phyloP scores from a whole-genome alignment of 129 eudicot genomes.

The Apium graveolens region DNA sequence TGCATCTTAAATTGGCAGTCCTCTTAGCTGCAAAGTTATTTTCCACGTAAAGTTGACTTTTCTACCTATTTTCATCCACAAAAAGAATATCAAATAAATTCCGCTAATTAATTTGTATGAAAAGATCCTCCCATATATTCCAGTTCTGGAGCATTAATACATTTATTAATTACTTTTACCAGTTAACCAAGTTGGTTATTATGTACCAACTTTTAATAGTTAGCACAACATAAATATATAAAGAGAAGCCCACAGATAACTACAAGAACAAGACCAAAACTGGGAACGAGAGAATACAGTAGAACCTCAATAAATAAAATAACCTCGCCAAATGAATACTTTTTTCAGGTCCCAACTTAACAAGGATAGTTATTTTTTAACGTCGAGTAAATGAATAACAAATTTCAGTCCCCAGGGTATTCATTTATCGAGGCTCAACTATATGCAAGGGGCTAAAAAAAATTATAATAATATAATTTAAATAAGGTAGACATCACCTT shows the following conservation, averaged over 20 bases:
- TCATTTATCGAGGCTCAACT: too few relatives aligned
- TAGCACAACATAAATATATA: neutral
- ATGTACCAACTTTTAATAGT: neutral
- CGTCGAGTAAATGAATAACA: too few relatives aligned
- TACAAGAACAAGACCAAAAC: neutral
- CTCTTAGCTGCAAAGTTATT: neutral
- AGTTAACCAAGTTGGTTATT: neutral
- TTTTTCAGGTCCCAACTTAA: too few relatives aligned
- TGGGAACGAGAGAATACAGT: neutral
- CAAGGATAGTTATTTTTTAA: too few relatives aligned
- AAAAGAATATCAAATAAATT: neutral
- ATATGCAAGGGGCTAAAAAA: neutral
- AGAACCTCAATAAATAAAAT: too few relatives aligned
- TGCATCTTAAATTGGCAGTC: neutral
- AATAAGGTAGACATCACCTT: neutral
- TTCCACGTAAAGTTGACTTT: neutral
- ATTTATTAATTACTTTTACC: neutral
- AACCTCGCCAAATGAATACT: too few relatives aligned
- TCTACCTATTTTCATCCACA: neutral
- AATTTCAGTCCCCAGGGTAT: too few relatives aligned
- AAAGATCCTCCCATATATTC: neutral
- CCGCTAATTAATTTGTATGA: neutral
- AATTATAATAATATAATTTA: neutral
- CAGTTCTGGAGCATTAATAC: slow-evolving; percentile 1
- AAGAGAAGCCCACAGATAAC: neutral